Base-by-base conservation (phyloP, 2,329 filamentous ascomycete species). In the Trichophyton equinum region DNA sequence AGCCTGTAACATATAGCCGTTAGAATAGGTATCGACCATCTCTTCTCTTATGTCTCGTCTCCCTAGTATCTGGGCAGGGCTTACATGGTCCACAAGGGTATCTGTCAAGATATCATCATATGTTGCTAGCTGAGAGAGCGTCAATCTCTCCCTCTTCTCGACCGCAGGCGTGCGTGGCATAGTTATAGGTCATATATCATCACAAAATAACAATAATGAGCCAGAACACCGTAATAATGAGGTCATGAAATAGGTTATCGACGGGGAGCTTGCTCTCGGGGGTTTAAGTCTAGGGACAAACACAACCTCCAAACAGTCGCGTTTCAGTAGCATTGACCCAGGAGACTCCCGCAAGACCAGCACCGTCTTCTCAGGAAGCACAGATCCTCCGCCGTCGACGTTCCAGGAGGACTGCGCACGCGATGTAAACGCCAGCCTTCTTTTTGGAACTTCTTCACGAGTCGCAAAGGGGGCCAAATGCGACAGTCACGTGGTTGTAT, bases 21-120 rank as follows among this genome's bases (percentile, higher is more conserved):
- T 15, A 51, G 61, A 55, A 42, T 57, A 11, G 20, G 20, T 27
- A 4, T 25, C 22, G 4, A n/a, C n/a, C 5, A 15, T 7, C 46
- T 30, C 25, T 8, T 7, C 46, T 30, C 25, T 8, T 25, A 13
- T 25, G 40, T 2, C 18, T n/a, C 38, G 13, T 30, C 4, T 7
- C 11, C 38, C 49, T 57, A 33, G 20, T 2, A 36, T n/a, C 6
- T 38, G 4, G 11, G 30, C 61, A 46, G 60, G 62, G 81, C 88
- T 76, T 82, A 96, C 92, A 77, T 92, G 90, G 75, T 99, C 94
- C 63, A 99, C 86, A 59, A 99, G 84, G 67, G 89, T 88, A 81
- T 99, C 94, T 6, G 94, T 99, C 64, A 95, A 80, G 65, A 97
- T 86, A 75, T 99, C 94, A 76, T 99, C 94, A 78, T 97, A 97